phyloP scores from a whole-genome alignment of 2,329 filamentous ascomycete species.

The Colletotrichum sidae region DNA sequence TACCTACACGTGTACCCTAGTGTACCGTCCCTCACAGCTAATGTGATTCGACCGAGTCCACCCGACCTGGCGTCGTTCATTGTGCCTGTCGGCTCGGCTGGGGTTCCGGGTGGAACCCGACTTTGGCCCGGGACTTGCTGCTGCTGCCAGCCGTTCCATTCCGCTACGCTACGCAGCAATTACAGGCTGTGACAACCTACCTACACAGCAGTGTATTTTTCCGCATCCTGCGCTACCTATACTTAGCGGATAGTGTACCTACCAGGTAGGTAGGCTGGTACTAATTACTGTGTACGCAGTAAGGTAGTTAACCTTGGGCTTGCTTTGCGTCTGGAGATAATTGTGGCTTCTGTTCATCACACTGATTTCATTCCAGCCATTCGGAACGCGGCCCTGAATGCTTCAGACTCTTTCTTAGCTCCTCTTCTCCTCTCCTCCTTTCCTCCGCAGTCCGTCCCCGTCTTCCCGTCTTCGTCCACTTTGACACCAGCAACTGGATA shows the following conservation, averaged over 20 bases:
- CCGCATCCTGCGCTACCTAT: too few species aligned
- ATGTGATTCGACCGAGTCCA: too few species aligned
- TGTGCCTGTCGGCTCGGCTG: conserved; percentile 31
- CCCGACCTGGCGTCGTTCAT: too few species aligned
- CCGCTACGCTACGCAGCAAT: too few species aligned
- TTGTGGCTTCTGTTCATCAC: conserved; percentile 20
- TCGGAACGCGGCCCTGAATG: conserved; percentile 24
- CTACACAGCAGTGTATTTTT: too few species aligned
- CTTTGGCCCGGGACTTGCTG: conserved; percentile 18
- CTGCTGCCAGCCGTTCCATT: conserved; percentile 7
- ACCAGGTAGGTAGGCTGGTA: too few species aligned
- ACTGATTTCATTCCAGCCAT: conserved; percentile 32
- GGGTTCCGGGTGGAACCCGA: conserved; percentile 25
- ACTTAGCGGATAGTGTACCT: too few species aligned
- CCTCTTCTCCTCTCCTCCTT: conserved; percentile 22
- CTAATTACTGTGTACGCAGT: too few species aligned
- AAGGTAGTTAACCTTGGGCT: too few species aligned
- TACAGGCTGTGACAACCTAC: too few species aligned
- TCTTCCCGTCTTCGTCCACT: conserved; percentile 11
- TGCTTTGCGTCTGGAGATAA: not conserved
- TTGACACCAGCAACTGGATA: conserved; percentile 6
- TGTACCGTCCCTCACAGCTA: not conserved
- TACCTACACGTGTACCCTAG: not conserved
- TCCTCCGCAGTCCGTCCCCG: not conserved
- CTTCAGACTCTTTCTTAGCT: conserved; percentile 7